Percentiles rank a stretch among this genome's conserved stretches.
phyloP scores from a whole-genome alignment of 225 moss, liverwort and hornwort genomes.

The Bryoerythrophyllum caledonicum region DNA sequence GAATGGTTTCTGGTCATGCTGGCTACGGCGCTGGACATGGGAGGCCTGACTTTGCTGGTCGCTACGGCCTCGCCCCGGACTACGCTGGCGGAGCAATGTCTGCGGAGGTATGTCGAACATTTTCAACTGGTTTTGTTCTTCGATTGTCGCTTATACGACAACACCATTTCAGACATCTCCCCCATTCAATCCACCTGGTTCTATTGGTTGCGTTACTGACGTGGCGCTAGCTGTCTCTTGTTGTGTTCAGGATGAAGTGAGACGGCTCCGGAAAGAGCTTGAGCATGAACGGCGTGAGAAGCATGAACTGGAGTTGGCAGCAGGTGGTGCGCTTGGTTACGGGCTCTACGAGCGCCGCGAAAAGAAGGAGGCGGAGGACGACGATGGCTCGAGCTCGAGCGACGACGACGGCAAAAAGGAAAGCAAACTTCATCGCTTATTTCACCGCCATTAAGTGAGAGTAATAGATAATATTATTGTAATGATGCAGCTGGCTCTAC shows the following conservation, averaged over 20 bases:
- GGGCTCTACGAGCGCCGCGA: slow-evolving; percentile 36
- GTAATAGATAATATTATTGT: too few relatives aligned
- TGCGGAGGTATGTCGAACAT: slow-evolving; percentile 21
- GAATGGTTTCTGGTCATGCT: not conserved
- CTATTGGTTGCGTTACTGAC: not conserved
- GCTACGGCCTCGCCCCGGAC: slow-evolving; percentile 16
- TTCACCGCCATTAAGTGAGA: not conserved
- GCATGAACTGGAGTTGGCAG: slow-evolving; percentile 13
- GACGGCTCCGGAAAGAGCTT: slow-evolving; percentile 29
- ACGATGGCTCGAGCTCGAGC: not conserved
- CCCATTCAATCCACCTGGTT: not conserved
- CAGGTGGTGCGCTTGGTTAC: slow-evolving; percentile 28
- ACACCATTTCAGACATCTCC: too few relatives aligned
- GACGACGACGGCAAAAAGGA: not conserved
- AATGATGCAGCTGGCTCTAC: too few relatives aligned
- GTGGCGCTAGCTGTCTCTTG: not conserved
- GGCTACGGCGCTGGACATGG: slow-evolving; percentile 35
- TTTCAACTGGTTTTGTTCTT: not conserved
- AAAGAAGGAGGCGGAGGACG: slow-evolving; percentile 20
- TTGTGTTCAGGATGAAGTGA: slow-evolving; percentile 13
- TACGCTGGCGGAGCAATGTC: slow-evolving; percentile 1
- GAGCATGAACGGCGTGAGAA: slow-evolving; percentile 27
- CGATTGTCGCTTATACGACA: too few relatives aligned
- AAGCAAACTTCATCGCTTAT: not conserved
- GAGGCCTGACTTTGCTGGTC: slow-evolving; percentile 20